Evolutionary conservation across 2,329 filamentous ascomycete species (phyloP), one percentile per base, ranked within the genome.

Genomic region (Coniella vitis): DNA sequence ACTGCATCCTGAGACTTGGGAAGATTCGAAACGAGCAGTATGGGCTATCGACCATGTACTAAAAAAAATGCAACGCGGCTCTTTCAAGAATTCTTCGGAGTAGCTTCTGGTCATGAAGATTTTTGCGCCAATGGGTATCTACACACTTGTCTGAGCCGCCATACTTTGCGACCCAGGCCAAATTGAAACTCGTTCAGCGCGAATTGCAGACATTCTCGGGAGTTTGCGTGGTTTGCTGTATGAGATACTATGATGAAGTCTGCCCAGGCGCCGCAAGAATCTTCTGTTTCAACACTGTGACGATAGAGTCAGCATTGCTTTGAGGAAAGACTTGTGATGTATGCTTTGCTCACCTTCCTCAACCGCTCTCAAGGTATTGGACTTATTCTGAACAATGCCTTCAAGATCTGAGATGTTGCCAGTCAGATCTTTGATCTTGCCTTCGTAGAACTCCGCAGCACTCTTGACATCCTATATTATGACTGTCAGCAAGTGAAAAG

Each of bases 321-420:
- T 16, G 14, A n/a, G 13, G 17, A 41, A 21, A 7, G 22, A 16
- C 16, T 17, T 31, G 8, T 31, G 38, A 8, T n/a, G 17, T 17
- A 31, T 10, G n/a, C 2, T 12, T n/a, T 9, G 25, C 63, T 50
- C 70, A 84, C 87, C 87, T 71, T 97, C 91, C 71, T 98, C 93
- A 19, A 97, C 84, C 34, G 93, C 75, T 49, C 87, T 81, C 54
- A 95, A 70, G 63, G 93, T 96, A 56, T 84, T 82, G 48, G 86
- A 88, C 73, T 98, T 98, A 52, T 69, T 69, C 58, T 80, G 74
- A 3, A 81, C 70, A 44, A 82, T 79, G 12, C 63, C 61, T 58
- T 81, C 78, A 0, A 82, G 69, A 31, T 79, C 77, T 54, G 78
- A 74, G 25, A 81, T 69, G 46, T 74, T 81, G 46, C 63, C 68